Conservation (phyloP, 768 basidiomycete species). For the Pholiota molesta region DNA sequence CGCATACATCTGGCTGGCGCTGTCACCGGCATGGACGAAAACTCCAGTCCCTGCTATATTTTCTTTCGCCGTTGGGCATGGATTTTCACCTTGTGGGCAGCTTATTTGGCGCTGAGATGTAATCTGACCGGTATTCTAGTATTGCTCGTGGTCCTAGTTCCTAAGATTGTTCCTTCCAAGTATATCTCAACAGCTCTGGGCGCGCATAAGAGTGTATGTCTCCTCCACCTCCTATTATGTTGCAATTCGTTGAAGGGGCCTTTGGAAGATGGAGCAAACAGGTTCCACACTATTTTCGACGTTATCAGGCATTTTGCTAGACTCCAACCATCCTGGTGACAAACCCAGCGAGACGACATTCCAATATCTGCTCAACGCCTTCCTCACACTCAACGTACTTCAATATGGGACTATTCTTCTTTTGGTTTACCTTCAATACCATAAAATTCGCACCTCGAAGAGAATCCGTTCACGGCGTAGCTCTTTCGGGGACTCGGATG, state of each 20-base stretch:
- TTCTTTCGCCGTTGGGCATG: conserved; percentile 68
- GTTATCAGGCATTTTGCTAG: conserved; percentile 68
- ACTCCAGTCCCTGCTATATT: conserved; percentile 64
- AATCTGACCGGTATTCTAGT: conserved; percentile 41
- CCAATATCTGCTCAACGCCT: conserved; percentile 59
- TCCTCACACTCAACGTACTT: conserved; percentile 57
- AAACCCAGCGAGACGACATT: conserved; percentile 35
- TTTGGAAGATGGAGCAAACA: conserved; percentile 67
- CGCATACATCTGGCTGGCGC: conserved; percentile 68
- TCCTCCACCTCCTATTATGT: not conserved
- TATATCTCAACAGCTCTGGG: conserved; percentile 81
- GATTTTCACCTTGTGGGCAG: conserved; percentile 68
- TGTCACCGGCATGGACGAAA: conserved; percentile 59
- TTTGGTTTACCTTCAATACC: conserved; percentile 50
- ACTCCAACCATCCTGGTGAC: conserved; percentile 38
- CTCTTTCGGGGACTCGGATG: conserved; percentile 1
- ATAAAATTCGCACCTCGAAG: conserved; percentile 30
- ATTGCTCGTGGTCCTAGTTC: conserved; percentile 73
- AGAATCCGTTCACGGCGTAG: conserved; percentile 4
- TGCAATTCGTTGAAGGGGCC: not conserved
- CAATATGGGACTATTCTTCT: conserved; percentile 56
- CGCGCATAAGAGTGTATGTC: conserved; percentile 74
- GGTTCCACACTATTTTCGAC: conserved; percentile 77
- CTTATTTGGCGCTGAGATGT: not conserved
- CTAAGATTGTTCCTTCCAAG: conserved; percentile 67